phyloP scores from a whole-genome alignment of 2,329 filamentous ascomycete genomes.

The Penicillium verrucosum region DNA sequence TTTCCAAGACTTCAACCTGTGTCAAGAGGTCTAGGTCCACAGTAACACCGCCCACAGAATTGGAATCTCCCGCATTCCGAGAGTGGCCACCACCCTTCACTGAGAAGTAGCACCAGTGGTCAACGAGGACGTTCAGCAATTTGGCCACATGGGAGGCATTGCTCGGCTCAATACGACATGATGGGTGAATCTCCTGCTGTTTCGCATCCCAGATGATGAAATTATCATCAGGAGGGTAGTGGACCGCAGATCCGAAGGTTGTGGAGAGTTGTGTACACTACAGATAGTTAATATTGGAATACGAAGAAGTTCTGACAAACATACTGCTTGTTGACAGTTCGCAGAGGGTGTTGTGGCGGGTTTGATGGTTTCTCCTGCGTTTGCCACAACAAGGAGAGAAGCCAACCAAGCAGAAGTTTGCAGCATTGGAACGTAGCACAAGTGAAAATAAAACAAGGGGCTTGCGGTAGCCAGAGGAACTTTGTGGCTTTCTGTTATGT shows the following conservation, averaged over 20 bases:
- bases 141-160: slow-evolving; percentile 15
- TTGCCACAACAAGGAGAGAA: background rate
- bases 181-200: slow-evolving; percentile 16
- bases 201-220: slow-evolving; percentile 20
- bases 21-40: slow-evolving; percentile 19
- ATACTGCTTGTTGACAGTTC: background rate
- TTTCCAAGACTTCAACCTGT: background rate
- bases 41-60: slow-evolving; percentile 40
- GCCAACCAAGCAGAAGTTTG: background rate
- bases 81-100: slow-evolving; percentile 56
- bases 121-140: slow-evolving; percentile 14
- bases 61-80: slow-evolving; percentile 51
- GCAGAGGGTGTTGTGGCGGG: no score
- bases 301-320: background rate
- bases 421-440: background rate
- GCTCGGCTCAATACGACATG: slow-evolving; percentile 18
- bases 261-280: background rate
- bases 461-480: background rate
- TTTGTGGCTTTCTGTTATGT: background rate
- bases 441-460: no score
- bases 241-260: background rate
- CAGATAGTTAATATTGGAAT: background rate
- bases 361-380: background rate
- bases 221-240: background rate
- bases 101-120: slow-evolving; percentile 43